Evolutionary conservation across 228 moss, liverwort and hornwort genomes (phyloP).

Genomic region (Sphagnum fallax): DNA sequence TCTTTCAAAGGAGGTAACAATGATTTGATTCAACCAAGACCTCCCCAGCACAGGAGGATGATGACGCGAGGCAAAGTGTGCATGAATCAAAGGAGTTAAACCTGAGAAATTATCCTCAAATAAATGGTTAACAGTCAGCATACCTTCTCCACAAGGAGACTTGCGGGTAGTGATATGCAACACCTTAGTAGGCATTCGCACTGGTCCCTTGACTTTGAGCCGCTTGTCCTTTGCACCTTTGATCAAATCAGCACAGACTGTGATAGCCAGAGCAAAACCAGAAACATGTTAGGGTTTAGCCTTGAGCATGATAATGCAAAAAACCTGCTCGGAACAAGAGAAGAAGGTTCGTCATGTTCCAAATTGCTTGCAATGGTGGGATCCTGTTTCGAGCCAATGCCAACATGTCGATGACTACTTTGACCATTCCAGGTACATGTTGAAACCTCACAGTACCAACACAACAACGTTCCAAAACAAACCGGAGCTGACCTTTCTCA

Average conservation of each 20-base stretch:
- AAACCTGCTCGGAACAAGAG: neutral
- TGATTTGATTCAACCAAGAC: too few species aligned
- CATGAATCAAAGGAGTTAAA: too few species aligned
- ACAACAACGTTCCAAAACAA: too few species aligned
- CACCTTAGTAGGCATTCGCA: slow-evolving; percentile 15
- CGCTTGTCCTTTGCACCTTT: slow-evolving; percentile 18
- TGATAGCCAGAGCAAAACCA: neutral
- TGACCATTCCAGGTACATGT: too few species aligned
- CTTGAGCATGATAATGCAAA: neutral
- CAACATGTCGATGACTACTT: too few species aligned
- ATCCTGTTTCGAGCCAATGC: too few species aligned
- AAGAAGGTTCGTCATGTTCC: too few species aligned
- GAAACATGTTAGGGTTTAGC: neutral
- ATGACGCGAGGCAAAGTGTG: too few species aligned
- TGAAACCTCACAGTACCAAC: too few species aligned
- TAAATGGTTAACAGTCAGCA: neutral
- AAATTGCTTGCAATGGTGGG: too few species aligned
- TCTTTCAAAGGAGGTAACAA: neutral
- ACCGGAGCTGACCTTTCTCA: slow-evolving; percentile 4
- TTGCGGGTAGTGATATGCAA: slow-evolving; percentile 15
- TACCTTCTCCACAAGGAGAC: slow-evolving; percentile 16
- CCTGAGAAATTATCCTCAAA: too few species aligned
- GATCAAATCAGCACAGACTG: slow-evolving; percentile 16
- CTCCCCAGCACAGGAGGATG: too few species aligned
- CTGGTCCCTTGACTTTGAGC: slow-evolving; percentile 15